A percentile compares a stretch with the other conserved stretches of the same genome.
Evolutionary conservation across 1,139 yeast genomes (phyloP).

Genomic region (Debaryomyces nepalensis): DNA sequence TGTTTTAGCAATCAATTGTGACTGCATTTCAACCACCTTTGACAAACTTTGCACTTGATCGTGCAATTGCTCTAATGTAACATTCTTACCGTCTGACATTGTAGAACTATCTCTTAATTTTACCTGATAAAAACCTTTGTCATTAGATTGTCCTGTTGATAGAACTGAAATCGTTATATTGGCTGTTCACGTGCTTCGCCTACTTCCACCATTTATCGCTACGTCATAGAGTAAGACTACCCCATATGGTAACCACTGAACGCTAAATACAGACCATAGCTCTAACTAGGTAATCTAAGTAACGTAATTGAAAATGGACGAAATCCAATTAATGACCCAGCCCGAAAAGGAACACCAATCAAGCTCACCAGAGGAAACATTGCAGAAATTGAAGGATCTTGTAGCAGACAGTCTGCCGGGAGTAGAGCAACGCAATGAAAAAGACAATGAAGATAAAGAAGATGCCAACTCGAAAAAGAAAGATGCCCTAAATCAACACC

Average conservation of each 20-base stretch:
- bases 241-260: not conserved
- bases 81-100: slow-evolving; percentile 8
- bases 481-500: not conserved
- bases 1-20: slow-evolving; percentile 54
- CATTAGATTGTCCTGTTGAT: not conserved
- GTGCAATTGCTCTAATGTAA: slow-evolving; percentile 10
- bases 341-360: slow-evolving; percentile 19
- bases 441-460: not conserved
- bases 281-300: too few relatives aligned
- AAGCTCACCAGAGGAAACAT: slow-evolving; percentile 16
- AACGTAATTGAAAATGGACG: slow-evolving; percentile 14
- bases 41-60: slow-evolving; percentile 51
- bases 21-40: slow-evolving; percentile 52
- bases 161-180: not conserved
- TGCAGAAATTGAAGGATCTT: slow-evolving; percentile 23
- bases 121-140: too few relatives aligned
- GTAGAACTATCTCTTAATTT: too few relatives aligned
- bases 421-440: slow-evolving; percentile 1
- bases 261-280: not conserved
- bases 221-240: not conserved
- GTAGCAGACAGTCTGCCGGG: slow-evolving; percentile 19
- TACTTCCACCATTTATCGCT: not conserved
- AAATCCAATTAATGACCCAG: slow-evolving; percentile 28
- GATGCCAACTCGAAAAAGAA: not conserved
- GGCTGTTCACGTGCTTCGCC: slow-evolving; percentile 1